These are phyloP conservation scores for Crithidia fasciculata DNA, from an alignment of 208 protist genomes.

Conservation along the genomic window DNA sequence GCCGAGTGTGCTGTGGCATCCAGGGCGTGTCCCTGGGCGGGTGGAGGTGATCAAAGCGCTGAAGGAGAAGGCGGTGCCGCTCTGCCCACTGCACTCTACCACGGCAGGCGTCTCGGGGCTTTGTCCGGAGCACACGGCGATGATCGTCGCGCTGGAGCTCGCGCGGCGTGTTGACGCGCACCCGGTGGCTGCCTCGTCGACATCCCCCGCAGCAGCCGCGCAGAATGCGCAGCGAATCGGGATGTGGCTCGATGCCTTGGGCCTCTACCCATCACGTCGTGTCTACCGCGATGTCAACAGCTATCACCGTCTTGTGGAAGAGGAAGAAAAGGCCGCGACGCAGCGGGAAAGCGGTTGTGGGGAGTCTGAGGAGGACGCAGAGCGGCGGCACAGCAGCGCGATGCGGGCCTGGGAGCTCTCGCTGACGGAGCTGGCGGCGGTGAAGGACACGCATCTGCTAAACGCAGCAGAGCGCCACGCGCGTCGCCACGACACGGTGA, in stretches of 20 bases:
- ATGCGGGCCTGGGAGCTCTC: conserved; percentile 26
- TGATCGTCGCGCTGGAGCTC: conserved; percentile 75
- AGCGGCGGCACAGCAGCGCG: not conserved
- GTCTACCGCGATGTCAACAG: conserved; percentile 38
- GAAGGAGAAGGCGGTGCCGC: conserved; percentile 21
- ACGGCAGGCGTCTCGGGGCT: conserved; percentile 34
- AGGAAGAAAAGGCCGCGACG: not conserved
- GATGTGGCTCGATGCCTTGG: conserved; percentile 57
- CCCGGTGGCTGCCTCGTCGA: conserved; percentile 43
- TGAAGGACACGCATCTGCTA: conserved; percentile 17
- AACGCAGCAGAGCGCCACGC: conserved; percentile 28
- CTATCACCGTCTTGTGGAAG: conserved; percentile 14
- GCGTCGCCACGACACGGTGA: conserved; percentile 17
- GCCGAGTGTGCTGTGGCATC: conserved; percentile 77
- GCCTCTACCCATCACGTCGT: conserved; percentile 53
- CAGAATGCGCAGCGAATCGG: conserved; percentile 58
- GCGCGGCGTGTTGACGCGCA: conserved; percentile 62
- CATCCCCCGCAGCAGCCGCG: conserved; percentile 40
- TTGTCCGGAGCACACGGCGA: conserved; percentile 79
- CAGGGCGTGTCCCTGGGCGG: conserved; percentile 46
- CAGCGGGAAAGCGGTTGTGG: not conserved
- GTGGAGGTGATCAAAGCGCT: conserved; percentile 48
- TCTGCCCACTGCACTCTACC: conserved; percentile 21
- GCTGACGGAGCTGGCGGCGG: conserved; percentile 23
- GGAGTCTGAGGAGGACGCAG: not conserved